Base-by-base conservation (phyloP, 306 rosid genomes). In the Trichosanthes truncata region DNA sequence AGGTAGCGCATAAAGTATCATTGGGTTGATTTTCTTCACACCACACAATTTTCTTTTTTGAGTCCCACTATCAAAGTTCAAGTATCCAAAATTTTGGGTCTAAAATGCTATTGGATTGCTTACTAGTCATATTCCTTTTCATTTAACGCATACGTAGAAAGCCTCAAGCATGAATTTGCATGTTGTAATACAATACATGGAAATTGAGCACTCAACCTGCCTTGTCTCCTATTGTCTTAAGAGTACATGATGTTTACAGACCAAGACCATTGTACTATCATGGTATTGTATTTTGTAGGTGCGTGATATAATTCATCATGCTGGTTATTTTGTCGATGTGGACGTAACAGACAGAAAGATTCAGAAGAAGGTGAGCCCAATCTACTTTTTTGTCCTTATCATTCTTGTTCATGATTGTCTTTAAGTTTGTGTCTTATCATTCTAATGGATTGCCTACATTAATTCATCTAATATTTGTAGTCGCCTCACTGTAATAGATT, bases 261-360 rank as follows among this genome's bases (percentile, higher is more conserved):
- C 33, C 33, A 29, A 29, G 33, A 66, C 26, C 20, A 41, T 68
- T 36, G 35, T 26, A 56, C 55, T 53, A 53, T 26, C 69, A 45
- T 80, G 41, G 10, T 74, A 31, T 74, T 75, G 80, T 25, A 81
- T 48, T 76, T 69, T 81, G 80, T 82, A 94, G 98, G 95, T 94
- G 78, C 82, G 87, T 21, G 93, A 91, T 81, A 86, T 80, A 82
- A 88, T 94, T 82, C 93, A 89, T 80, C 81, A 84, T 62, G 95
- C 92, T 43, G 98, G 97, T 75, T 92, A 81, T 81, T 76, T 83
- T 49, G 97, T 89, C 38, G 98, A 94, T 48, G 97, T 88, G 79
- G 98, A 94, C 84, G 90, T 85, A 26, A 91, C 91, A 48, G 97
- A 92, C 76, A 83, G 98, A 85, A 94, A 90, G 87, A 94, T 94